Conservation (phyloP, 768 basidiomycete species). For the Hypholoma sublateritium region DNA sequence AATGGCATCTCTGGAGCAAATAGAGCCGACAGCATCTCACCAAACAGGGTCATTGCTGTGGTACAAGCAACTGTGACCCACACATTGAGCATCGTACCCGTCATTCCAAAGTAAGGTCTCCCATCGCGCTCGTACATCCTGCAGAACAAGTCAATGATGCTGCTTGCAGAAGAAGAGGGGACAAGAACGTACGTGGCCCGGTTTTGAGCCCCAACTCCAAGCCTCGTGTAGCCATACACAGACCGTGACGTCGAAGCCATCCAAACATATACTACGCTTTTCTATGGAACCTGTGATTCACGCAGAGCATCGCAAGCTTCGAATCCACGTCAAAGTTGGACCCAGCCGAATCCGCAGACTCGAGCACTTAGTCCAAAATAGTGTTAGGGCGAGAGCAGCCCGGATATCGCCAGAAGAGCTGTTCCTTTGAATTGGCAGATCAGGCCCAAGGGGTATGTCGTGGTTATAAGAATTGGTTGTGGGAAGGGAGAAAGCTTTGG, state of each 20-base stretch:
- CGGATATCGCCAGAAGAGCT: too few relatives aligned
- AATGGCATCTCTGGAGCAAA: neutral
- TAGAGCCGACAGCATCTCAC: slow-evolving; percentile 20
- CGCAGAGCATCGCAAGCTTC: too few relatives aligned
- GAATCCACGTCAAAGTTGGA: too few relatives aligned
- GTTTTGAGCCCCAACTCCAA: slow-evolving; percentile 1
- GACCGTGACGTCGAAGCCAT: slow-evolving; percentile 12
- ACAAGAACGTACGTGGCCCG: neutral
- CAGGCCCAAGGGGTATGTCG: too few relatives aligned
- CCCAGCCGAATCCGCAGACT: too few relatives aligned
- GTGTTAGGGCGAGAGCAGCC: too few relatives aligned
- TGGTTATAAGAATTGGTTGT: too few relatives aligned
- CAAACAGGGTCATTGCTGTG: slow-evolving; percentile 52
- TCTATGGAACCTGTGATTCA: too few relatives aligned
- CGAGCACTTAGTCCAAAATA: too few relatives aligned
- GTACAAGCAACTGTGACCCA: slow-evolving; percentile 53
- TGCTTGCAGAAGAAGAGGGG: neutral
- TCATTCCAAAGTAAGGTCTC: slow-evolving; percentile 43
- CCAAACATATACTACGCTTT: neutral
- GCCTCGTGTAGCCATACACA: slow-evolving; percentile 12
- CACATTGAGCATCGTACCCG: slow-evolving; percentile 40
- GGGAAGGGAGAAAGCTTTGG: too few relatives aligned
- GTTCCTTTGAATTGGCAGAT: too few relatives aligned
- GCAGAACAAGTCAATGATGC: neutral
- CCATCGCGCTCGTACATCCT: slow-evolving; percentile 3